Evolutionary conservation across 2,329 filamentous ascomycete species (phyloP), one percentile per base, ranked within the genome.

Genomic region (Aspergillus pseudonomiae): DNA sequence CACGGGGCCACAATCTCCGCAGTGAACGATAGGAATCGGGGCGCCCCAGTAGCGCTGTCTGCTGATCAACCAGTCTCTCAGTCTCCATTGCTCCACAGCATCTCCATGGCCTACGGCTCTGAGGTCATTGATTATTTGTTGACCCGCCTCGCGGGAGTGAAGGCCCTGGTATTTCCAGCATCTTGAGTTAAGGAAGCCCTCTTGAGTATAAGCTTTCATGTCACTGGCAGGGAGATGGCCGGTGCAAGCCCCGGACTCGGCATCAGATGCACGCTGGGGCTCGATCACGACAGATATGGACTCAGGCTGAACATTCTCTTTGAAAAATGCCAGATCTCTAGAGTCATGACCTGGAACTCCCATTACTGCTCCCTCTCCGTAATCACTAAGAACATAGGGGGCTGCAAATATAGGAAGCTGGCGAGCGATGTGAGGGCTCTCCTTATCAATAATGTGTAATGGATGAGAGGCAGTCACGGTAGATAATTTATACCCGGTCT

Each of bases 41-140:
- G 93, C 87, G 16, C 93, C 93, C 93, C 93, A 97, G 75, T 96
- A 96, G 67, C 93, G 84, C 77, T 97, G 93, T n/a, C 93, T 88
- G 75, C 92, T 96, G 71, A 97, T 90, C 61, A 97, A 82, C 93
- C 93, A 97, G 78, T 97, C 93, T 64, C 92, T 84, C 30, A 97
- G 83, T 58, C 91, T 88, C 92, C 92, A 96, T 65, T 87, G 91
- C 63, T 91, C 88, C 10, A 86, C 82, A n/a, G 81, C 75, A 62
- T 87, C 82, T 11, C 88, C 91, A n/a, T 88, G 80, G 1, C 82
- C 78, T 6, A 86, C 84, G 3, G 81, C 77, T 3, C 76, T 71
- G 19, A 86, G 77, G 36, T 76, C 75, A 28, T 79, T 74, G 21
- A 93, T 78, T 57, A 96, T 86, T 67, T 84, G 80, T 64, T 84